These are phyloP conservation scores for Linnemannia exigua DNA, from an alignment of 192 early-diverging fungal species.

Conservation along the genomic window DNA sequence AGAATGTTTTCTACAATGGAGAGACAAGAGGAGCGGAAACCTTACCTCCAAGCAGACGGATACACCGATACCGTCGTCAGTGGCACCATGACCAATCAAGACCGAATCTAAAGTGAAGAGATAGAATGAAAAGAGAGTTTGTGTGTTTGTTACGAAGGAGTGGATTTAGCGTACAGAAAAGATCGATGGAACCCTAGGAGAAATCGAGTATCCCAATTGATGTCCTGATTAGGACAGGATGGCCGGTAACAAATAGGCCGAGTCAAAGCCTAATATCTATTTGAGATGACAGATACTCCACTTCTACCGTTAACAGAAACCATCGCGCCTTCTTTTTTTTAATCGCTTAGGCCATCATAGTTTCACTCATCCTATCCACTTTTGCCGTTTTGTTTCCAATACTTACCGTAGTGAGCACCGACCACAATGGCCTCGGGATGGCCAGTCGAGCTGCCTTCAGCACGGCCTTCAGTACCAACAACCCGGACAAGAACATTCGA, in stretches of 20 bases:
- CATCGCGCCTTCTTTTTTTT: neutral
- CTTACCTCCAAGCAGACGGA: conserved; percentile 71
- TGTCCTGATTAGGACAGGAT: conserved; percentile 32
- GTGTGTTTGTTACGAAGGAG: neutral
- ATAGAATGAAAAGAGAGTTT: neutral
- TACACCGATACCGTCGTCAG: conserved; percentile 78
- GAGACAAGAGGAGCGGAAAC: neutral
- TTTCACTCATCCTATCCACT: neutral
- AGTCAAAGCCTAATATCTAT: neutral
- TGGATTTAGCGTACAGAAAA: neutral
- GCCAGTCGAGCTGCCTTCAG: conserved; percentile 32
- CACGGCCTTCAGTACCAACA: conserved; percentile 61
- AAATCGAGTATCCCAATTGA: neutral
- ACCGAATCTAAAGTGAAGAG: conserved; percentile 66
- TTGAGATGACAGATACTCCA: conserved; percentile 31
- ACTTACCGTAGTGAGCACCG: conserved; percentile 74
- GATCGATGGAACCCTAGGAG: neutral
- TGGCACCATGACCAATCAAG: conserved; percentile 77
- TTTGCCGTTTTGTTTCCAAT: neutral
- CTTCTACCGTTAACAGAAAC: neutral
- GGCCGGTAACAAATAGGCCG: conserved; percentile 11
- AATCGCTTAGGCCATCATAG: neutral
- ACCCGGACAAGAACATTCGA: conserved; percentile 75
- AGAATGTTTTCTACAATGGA: neutral
- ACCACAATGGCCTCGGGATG: conserved; percentile 69